Percentiles rank a stretch among this genome's conserved stretches.
Conservation (phyloP, 768 basidiomycete species). For the Agaricus subrufescens region DNA sequence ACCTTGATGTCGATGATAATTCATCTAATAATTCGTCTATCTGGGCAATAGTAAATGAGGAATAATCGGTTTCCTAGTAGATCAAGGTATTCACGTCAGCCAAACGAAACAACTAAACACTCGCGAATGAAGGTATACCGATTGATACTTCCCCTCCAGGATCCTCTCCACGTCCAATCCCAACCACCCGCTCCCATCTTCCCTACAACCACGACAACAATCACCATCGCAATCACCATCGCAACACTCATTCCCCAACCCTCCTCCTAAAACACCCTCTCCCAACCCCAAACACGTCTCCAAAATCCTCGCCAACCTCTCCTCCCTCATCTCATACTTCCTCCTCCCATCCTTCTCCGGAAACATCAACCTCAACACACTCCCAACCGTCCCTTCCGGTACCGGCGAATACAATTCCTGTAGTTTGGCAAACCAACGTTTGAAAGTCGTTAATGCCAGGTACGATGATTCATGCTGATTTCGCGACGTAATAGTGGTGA, state of each 20-base stretch:
- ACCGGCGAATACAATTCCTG: constrained; percentile 40
- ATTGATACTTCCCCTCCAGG: too few relatives aligned
- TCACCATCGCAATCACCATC: too few relatives aligned
- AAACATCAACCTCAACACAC: constrained; percentile 74
- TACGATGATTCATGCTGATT: constrained; percentile 17
- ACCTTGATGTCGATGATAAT: constrained; percentile 64
- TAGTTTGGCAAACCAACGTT: constrained; percentile 40
- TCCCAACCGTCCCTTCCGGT: constrained; percentile 47
- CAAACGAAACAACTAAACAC: too few relatives aligned
- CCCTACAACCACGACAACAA: constrained; percentile 7
- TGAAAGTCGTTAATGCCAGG: constrained; percentile 37
- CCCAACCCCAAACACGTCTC: constrained; percentile 14
- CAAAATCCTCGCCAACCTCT: constrained; percentile 44
- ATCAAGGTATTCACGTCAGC: too few relatives aligned
- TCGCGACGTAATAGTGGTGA: not conserved
- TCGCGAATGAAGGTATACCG: too few relatives aligned
- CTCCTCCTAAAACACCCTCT: too few relatives aligned
- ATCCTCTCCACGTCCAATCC: constrained; percentile 53
- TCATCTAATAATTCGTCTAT: constrained; percentile 70
- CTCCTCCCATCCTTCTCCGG: constrained; percentile 74
- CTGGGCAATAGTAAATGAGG: constrained; percentile 36
- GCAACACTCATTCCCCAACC: too few relatives aligned
- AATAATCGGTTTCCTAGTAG: constrained; percentile 22
- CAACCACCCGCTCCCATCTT: constrained; percentile 57
- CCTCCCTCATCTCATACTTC: constrained; percentile 72